Percentiles rank a stretch among this genome's conserved stretches.
Conservation (phyloP, 2,329 filamentous ascomycete species). For the Hymenoscyphus scutula region DNA sequence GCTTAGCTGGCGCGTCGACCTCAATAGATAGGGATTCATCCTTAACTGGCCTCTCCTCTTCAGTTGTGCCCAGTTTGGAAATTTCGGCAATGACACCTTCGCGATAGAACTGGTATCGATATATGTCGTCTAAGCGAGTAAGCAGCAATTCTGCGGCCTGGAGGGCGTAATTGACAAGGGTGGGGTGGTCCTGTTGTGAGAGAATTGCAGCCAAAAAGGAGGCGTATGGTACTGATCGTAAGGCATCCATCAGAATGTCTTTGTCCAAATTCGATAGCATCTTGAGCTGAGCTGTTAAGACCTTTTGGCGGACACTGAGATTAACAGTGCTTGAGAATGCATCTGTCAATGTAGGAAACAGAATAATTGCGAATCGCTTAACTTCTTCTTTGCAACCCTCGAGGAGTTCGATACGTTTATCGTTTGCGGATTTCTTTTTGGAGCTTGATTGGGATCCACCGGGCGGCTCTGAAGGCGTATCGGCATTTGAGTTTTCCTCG, state of each 20-base stretch:
- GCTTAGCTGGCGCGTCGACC: slow-evolving; percentile 34
- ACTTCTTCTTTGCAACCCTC: slow-evolving; percentile 82
- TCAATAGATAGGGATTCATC: slow-evolving; percentile 22
- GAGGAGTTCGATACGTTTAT: slow-evolving; percentile 79
- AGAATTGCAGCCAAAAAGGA: slow-evolving; percentile 94
- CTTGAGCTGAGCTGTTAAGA: slow-evolving; percentile 91
- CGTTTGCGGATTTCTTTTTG: slow-evolving; percentile 60
- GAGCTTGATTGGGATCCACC: slow-evolving; percentile 43
- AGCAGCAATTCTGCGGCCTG: slow-evolving; percentile 88
- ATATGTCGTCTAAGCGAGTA: slow-evolving; percentile 79
- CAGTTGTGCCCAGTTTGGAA: slow-evolving; percentile 64
- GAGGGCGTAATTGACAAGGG: slow-evolving; percentile 80
- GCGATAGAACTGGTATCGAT: slow-evolving; percentile 93
- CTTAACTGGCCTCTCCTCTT: slow-evolving; percentile 20
- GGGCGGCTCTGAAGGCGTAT: slow-evolving; percentile 40
- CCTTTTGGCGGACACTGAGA: slow-evolving; percentile 88
- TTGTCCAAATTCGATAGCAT: slow-evolving; percentile 96
- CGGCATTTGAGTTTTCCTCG: slow-evolving; percentile 47
- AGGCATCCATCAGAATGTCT: slow-evolving; percentile 76
- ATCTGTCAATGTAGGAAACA: slow-evolving; percentile 92
- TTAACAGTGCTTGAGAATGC: slow-evolving; percentile 98
- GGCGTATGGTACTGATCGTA: slow-evolving; percentile 87
- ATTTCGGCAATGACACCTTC: slow-evolving; percentile 96
- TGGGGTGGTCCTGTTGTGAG: slow-evolving; percentile 89
- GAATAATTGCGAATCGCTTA: slow-evolving; percentile 85